Conservation (phyloP, 306 rosid species). For the Corylus avellana region DNA sequence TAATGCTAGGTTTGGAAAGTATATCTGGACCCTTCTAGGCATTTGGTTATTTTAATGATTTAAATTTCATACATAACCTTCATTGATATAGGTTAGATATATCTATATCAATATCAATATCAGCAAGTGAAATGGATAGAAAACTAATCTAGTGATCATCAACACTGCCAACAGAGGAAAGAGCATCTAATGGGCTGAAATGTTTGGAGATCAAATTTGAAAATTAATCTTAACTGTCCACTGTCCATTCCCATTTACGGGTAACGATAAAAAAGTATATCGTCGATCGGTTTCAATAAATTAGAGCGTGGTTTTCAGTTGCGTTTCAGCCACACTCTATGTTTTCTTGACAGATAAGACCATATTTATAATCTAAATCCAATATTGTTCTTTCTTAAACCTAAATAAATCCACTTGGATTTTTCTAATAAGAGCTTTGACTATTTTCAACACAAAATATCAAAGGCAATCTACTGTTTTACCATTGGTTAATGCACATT, state of each 20-base stretch:
- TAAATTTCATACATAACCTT: not conserved
- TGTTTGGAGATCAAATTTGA: not conserved
- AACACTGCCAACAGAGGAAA: not conserved
- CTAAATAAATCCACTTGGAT: not conserved
- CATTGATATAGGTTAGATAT: not conserved
- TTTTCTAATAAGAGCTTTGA: conserved; percentile 5
- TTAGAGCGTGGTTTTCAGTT: not conserved
- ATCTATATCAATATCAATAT: not conserved
- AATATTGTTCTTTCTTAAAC: not conserved
- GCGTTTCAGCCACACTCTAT: not conserved
- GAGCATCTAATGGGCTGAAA: not conserved
- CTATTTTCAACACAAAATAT: not conserved
- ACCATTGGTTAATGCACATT: not conserved
- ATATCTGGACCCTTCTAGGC: not conserved
- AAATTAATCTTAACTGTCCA: not conserved
- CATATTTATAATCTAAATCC: not conserved
- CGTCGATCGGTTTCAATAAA: not conserved
- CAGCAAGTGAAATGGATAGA: not conserved
- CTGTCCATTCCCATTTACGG: not conserved
- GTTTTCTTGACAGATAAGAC: not conserved
- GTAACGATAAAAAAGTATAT: not conserved
- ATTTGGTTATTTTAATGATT: conserved; percentile 2
- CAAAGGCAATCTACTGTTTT: not conserved
- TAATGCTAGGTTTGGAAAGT: not conserved
- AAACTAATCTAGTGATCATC: not conserved